phyloP scores from a whole-genome alignment of 495 filamentous ascomycete species.

The Aspergillus steynii region DNA sequence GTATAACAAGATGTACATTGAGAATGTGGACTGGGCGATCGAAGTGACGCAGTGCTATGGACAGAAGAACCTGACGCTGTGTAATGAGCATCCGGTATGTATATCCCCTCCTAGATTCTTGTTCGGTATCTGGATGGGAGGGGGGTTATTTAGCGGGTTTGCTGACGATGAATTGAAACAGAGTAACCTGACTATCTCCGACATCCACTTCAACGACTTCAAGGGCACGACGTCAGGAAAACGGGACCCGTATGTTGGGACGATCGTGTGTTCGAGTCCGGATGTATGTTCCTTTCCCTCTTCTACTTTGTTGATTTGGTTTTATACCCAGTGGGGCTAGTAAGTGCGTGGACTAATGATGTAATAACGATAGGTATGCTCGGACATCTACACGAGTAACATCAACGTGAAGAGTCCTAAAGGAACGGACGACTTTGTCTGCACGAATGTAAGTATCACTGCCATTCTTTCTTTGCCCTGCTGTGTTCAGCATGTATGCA shows the following conservation, averaged over 20 bases:
- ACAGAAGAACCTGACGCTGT: constrained; percentile 61
- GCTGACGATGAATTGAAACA: constrained; percentile 16
- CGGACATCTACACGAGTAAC: constrained; percentile 48
- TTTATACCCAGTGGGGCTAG: too few species aligned
- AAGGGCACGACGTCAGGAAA: constrained; percentile 55
- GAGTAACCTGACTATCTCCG: constrained; percentile 58
- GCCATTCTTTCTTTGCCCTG: not conserved
- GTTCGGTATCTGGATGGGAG: not conserved
- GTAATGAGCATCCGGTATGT: constrained; percentile 54
- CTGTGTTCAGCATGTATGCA: not conserved
- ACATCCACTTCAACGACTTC: constrained; percentile 55
- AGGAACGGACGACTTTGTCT: constrained; percentile 51
- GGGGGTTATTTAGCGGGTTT: too few species aligned
- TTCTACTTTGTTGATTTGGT: not conserved
- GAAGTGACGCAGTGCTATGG: constrained; percentile 69
- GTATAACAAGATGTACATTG: constrained; percentile 54
- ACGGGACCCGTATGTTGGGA: constrained; percentile 51
- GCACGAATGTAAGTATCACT: constrained; percentile 48
- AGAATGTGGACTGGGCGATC: constrained; percentile 65
- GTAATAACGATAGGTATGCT: constrained; percentile 42
- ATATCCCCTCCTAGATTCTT: not conserved
- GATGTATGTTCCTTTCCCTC: constrained; percentile 28
- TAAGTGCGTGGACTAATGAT: too few species aligned
- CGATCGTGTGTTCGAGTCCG: constrained; percentile 58
- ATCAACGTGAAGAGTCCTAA: constrained; percentile 55